phyloP scores from a whole-genome alignment of 2,329 filamentous ascomycete species.

The Fusarium floridanum region DNA sequence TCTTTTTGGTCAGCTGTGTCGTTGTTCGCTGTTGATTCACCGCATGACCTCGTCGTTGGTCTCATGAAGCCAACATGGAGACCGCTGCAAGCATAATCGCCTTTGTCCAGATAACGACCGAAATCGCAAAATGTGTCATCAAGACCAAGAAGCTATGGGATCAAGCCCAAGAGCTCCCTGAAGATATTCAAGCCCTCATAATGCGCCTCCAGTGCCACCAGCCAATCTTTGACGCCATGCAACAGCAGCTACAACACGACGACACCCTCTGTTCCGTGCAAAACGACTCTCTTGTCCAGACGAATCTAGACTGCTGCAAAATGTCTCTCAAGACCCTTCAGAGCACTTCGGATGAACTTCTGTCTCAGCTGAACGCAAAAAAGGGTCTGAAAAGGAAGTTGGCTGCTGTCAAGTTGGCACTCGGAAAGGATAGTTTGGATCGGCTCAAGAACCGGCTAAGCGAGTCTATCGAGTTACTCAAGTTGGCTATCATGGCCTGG shows the following conservation, averaged over 20 bases:
- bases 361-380: conserved; percentile 18
- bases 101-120: conserved; percentile 39
- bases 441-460: conserved; percentile 31
- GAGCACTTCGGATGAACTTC: conserved; percentile 29
- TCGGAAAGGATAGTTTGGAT: conserved; percentile 37
- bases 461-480: conserved; percentile 27
- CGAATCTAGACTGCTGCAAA: conserved; percentile 19
- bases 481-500: conserved; percentile 33
- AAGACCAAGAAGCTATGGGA: conserved; percentile 43
- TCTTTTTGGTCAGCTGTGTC: background rate
- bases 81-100: conserved; percentile 42
- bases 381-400: conserved; percentile 32
- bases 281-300: conserved; percentile 2
- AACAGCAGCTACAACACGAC: conserved; percentile 26
- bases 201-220: conserved; percentile 28
- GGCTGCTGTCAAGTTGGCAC: conserved; percentile 30
- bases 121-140: conserved; percentile 38
- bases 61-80: conserved; percentile 27
- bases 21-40: background rate
- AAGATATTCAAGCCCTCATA: conserved; percentile 38
- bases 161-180: conserved; percentile 41
- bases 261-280: conserved; percentile 6
- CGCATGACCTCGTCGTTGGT: background rate
- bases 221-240: conserved; percentile 30
- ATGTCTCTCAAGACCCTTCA: conserved; percentile 30